These are phyloP conservation scores for Paraconiothyrium sp. DNA, from an alignment of 2,329 filamentous ascomycete genomes.

Conservation along the genomic window DNA sequence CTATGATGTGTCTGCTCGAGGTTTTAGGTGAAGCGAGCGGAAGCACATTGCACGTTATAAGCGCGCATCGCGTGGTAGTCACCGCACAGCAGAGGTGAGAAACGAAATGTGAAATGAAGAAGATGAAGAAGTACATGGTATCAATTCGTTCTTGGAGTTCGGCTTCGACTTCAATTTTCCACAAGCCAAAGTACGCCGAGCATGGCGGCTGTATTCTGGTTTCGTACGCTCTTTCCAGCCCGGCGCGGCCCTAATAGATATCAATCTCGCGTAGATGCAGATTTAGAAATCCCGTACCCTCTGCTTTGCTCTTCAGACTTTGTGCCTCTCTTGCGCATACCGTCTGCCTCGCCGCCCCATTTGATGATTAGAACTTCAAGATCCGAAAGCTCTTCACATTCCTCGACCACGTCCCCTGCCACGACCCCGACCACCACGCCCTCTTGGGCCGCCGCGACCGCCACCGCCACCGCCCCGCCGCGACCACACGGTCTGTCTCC, in stretches of 20 bases:
- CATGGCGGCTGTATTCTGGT: constrained; percentile 25
- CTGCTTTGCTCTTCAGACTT: constrained; percentile 18
- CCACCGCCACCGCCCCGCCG: constrained; percentile 64
- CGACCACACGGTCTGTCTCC: constrained; percentile 69
- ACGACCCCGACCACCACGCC: constrained; percentile 56
- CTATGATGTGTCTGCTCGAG: neutral
- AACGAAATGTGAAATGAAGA: neutral
- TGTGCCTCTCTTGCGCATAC: constrained; percentile 12
- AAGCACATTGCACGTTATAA: neutral
- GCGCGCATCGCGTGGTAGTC: neutral
- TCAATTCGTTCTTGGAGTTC: constrained; percentile 36
- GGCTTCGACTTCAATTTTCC: constrained; percentile 26
- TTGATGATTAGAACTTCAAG: neutral
- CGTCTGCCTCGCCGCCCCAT: constrained; percentile 5
- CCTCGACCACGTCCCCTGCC: constrained; percentile 54
- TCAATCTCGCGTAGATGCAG: constrained; percentile 29
- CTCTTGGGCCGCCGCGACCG: constrained; percentile 58
- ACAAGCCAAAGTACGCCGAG: constrained; percentile 33
- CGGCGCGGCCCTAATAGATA: constrained; percentile 29
- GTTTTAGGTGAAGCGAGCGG: neutral
- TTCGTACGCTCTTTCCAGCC: constrained; percentile 19
- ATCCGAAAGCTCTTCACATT: constrained; percentile 22
- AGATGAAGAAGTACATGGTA: constrained; percentile 24
- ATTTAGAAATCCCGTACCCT: constrained; percentile 28
- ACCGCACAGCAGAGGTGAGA: constrained; percentile 23